A percentile compares a stretch with the other conserved stretches of the same genome.
These are phyloP conservation scores for Serendipita indica DNA, from an alignment of 768 basidiomycete genomes.

Conservation along the genomic window DNA sequence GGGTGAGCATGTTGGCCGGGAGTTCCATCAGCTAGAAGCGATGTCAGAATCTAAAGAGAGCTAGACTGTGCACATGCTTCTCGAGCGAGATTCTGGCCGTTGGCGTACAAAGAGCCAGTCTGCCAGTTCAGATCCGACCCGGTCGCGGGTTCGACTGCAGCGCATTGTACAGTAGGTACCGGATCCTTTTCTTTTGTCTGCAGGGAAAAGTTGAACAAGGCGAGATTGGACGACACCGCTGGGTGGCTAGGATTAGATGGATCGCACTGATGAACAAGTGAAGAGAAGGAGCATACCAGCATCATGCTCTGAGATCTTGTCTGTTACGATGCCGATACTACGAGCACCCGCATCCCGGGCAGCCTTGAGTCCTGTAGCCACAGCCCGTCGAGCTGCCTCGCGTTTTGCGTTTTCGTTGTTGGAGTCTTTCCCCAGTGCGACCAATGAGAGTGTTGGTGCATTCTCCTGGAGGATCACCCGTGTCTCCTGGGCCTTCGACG, in stretches of 20 bases:
- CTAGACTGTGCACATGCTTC: slow-evolving; percentile 32
- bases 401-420: slow-evolving; percentile 30
- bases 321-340: slow-evolving; percentile 25
- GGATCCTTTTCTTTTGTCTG: slow-evolving; percentile 53
- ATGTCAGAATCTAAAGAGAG: neutral
- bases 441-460: slow-evolving; percentile 20
- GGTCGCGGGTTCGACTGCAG: slow-evolving; percentile 30
- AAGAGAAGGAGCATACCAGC: slow-evolving; percentile 36
- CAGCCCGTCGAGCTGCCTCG: slow-evolving; percentile 55
- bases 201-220: slow-evolving; percentile 59
- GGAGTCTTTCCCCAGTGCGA: slow-evolving; percentile 45
- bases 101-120: slow-evolving; percentile 53
- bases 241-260: slow-evolving; percentile 12
- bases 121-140: slow-evolving; percentile 37
- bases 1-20: slow-evolving; percentile 76
- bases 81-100: slow-evolving; percentile 66
- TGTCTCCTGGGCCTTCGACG: slow-evolving; percentile 13
- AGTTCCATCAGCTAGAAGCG: slow-evolving; percentile 55
- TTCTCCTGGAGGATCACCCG: neutral
- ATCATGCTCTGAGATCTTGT: slow-evolving; percentile 47
- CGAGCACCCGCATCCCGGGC: slow-evolving; percentile 31
- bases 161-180: slow-evolving; percentile 32
- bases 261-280: neutral
- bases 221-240: slow-evolving; percentile 70
- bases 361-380: slow-evolving; percentile 59